Conservation (phyloP, 2,329 filamentous ascomycete species). For the Aspergillus sp. region DNA sequence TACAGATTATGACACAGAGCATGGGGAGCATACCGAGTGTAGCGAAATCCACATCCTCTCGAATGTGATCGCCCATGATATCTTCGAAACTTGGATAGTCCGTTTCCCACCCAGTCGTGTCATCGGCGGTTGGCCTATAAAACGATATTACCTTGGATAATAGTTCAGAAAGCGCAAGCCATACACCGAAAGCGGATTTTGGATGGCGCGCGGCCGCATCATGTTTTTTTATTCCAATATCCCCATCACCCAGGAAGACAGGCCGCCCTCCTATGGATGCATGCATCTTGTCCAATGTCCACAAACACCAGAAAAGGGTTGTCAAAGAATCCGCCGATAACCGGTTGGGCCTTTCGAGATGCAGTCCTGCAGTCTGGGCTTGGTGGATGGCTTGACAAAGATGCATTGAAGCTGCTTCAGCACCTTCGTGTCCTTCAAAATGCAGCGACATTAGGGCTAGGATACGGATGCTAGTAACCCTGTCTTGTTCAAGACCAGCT, state of each 20-base stretch:
- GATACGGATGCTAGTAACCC: constrained; percentile 38
- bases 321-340: constrained; percentile 28
- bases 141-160: constrained; percentile 41
- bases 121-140: constrained; percentile 37
- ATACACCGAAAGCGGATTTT: constrained; percentile 34
- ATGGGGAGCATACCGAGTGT: constrained; percentile 25
- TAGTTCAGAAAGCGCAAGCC: constrained; percentile 39
- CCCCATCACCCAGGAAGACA: constrained; percentile 39
- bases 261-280: constrained; percentile 42
- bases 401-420: constrained; percentile 41
- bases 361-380: constrained; percentile 40
- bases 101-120: constrained; percentile 38
- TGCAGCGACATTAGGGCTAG: constrained; percentile 43
- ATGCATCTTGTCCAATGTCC: constrained; percentile 44
- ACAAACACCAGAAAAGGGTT: constrained; percentile 41
- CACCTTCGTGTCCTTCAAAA: constrained; percentile 41
- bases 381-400: constrained; percentile 43
- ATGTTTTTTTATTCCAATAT: constrained; percentile 39
- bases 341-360: constrained; percentile 38
- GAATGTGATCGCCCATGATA: constrained; percentile 28
- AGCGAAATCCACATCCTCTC: constrained; percentile 27
- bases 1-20: background rate
- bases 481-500: constrained; percentile 36
- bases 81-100: constrained; percentile 40
- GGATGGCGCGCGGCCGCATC: constrained; percentile 11